These are phyloP conservation scores for Coelastrella sp. DNA, from an alignment of 139 green algal genomes.

Conservation along the genomic window DNA sequence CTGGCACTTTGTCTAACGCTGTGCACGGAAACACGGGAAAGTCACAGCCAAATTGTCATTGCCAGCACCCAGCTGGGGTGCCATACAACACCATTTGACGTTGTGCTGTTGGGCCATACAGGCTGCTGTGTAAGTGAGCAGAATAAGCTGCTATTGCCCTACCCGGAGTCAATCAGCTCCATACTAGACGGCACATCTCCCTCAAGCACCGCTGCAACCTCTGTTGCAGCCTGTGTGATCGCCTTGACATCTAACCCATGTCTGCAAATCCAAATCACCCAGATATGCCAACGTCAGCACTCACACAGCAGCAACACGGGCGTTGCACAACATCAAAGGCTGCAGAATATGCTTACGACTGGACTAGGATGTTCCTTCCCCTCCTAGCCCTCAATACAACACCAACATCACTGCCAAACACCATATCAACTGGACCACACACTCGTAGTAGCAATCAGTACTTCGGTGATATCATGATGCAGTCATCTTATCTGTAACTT, in stretches of 20 bases:
- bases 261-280: neutral
- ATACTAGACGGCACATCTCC: constrained; percentile 16
- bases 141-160: neutral
- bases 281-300: neutral
- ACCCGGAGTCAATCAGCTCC: constrained; percentile 46
- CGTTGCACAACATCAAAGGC: neutral
- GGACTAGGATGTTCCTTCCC: constrained; percentile 47
- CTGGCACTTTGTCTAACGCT: too few relatives aligned
- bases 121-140: neutral
- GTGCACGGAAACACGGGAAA: too few relatives aligned
- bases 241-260: constrained; percentile 41
- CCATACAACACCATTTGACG: too few relatives aligned
- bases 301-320: neutral
- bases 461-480: too few relatives aligned
- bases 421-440: neutral
- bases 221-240: constrained; percentile 24
- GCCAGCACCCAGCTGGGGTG: too few relatives aligned
- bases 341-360: constrained; percentile 24
- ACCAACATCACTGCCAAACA: constrained; percentile 47
- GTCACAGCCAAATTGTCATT: too few relatives aligned
- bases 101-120: neutral
- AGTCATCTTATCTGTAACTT: too few relatives aligned
- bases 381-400: constrained; percentile 36
- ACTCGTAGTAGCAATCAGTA: neutral
- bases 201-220: constrained; percentile 45